Conservation (phyloP, 257 asterid genomes). For the Salvia miltiorrhiza region DNA sequence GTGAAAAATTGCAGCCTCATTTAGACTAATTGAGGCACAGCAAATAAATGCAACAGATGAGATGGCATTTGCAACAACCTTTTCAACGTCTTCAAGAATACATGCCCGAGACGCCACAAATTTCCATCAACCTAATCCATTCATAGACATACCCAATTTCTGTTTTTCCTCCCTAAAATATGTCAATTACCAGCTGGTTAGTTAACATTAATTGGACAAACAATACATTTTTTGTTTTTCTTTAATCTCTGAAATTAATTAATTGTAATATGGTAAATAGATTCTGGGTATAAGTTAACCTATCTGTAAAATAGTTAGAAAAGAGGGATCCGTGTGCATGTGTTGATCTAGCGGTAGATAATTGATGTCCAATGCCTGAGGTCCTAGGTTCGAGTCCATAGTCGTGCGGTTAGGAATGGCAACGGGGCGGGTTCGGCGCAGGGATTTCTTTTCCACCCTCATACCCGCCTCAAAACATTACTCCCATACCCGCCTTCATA, state of each 20-base stretch:
- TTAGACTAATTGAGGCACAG: slow-evolving; percentile 13
- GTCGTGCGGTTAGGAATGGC: no score
- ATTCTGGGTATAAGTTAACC: no score
- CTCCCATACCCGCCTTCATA: no score
- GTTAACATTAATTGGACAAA: not conserved
- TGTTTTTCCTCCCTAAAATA: not conserved
- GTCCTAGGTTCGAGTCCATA: no score
- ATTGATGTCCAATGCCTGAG: no score
- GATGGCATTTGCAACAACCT: slow-evolving; percentile 7
- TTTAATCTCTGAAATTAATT: not conserved
- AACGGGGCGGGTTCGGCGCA: no score
- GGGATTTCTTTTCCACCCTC: no score
- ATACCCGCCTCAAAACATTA: no score
- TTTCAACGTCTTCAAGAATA: slow-evolving; percentile 1
- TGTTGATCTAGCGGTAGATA: no score
- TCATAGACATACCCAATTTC: not conserved
- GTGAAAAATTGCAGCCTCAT: slow-evolving; percentile 13
- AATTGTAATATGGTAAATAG: not conserved
- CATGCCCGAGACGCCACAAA: slow-evolving; percentile 38
- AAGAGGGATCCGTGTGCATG: no score
- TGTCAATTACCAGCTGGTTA: slow-evolving; percentile 27
- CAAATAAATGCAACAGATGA: not conserved
- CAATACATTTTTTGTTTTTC: not conserved
- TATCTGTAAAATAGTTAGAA: no score
- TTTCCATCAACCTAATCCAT: slow-evolving; percentile 25